Evolutionary conservation across 345 rosid species (phyloP).

Genomic region (Triadica sebifera): DNA sequence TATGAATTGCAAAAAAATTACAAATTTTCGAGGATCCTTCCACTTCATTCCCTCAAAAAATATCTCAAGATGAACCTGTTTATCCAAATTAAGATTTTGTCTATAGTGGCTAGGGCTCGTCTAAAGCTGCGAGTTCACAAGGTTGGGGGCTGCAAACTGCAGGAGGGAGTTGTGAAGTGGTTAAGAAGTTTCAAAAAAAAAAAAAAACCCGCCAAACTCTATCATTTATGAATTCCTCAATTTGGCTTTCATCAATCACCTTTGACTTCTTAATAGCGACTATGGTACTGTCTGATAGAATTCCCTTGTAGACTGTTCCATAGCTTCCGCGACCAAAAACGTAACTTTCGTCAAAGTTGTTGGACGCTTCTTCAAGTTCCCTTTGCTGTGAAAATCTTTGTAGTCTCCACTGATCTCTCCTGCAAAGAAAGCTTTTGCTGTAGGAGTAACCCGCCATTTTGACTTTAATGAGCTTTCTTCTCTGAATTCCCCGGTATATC

Average conservation of each 20-base stretch:
- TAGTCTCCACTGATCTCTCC: conserved; percentile 10
- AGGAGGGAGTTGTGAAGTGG: too few species aligned
- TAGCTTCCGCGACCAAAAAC: not conserved
- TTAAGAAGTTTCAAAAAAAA: too few species aligned
- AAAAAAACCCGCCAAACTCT: too few species aligned
- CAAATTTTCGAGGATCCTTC: too few species aligned
- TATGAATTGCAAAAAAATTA: conserved; percentile 50
- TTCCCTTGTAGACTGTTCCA: not conserved
- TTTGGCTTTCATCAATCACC: conserved; percentile 37
- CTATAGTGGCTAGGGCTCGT: too few species aligned
- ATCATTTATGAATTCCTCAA: conserved; percentile 51
- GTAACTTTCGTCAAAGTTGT: conserved; percentile 22
- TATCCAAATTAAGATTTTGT: too few species aligned
- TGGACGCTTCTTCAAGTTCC: conserved; percentile 44
- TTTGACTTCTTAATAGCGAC: conserved; percentile 51
- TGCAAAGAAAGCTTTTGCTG: conserved; percentile 25
- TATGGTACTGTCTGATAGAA: conserved; percentile 15
- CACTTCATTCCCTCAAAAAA: too few species aligned
- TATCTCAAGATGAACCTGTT: too few species aligned
- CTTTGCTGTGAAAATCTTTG: conserved; percentile 29
- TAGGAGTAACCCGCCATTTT: conserved; percentile 18
- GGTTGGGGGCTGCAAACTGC: too few species aligned
- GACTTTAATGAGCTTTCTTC: conserved; percentile 12
- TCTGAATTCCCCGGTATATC: conserved; percentile 13
- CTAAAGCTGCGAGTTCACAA: too few species aligned